Evolutionary conservation across 805 yeast species (phyloP), one percentile per base, ranked within the genome.

Genomic region (Kuraishia ogatae): DNA sequence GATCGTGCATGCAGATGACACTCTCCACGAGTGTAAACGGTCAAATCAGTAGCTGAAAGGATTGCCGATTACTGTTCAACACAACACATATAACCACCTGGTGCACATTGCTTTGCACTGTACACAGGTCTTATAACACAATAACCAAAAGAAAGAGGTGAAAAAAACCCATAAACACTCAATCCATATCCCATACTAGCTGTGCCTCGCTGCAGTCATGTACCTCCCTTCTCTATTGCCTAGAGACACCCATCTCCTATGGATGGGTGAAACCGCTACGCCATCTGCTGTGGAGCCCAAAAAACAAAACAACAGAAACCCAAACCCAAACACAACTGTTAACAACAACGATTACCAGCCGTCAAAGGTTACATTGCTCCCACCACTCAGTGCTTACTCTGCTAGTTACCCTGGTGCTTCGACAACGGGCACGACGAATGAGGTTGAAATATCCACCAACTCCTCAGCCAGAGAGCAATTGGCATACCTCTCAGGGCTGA

Each of bases 201-300:
- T 17, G n/a, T 11, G 4, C 43, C 17, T 35, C 43, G 4, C 43
- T 8, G 3, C 15, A 35, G n/a, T 19, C 50, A 80, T 80, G 84
- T 79, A 75, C 59, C 62, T 78, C 51, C 84, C 84, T 10, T 70
- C 69, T 52, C 55, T 79, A 53, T 71, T 77, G 19, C 74, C 81
- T 0, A 64, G 73, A 21, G 79, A 78, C 55, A 71, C 76, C 17
- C 80, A 74, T 60, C 71, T 70, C 48, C 64, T 76, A 11, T 79
- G 83, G 83, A 61, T 63, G 48, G 53, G 43, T 35, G 43, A 35
- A 17, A 15, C 43, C 13, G 6, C 43, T 15, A 3, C 43, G 15
- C 43, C 43, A 35, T 17, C 43, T 8, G 4, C 43, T 53, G n/a
- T 50, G 53, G 48, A 19, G 21, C 22, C 29, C 54, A 53, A 28